phyloP scores from a whole-genome alignment of 495 filamentous ascomycete genomes.

The Hypoxylon crocopeplum region DNA sequence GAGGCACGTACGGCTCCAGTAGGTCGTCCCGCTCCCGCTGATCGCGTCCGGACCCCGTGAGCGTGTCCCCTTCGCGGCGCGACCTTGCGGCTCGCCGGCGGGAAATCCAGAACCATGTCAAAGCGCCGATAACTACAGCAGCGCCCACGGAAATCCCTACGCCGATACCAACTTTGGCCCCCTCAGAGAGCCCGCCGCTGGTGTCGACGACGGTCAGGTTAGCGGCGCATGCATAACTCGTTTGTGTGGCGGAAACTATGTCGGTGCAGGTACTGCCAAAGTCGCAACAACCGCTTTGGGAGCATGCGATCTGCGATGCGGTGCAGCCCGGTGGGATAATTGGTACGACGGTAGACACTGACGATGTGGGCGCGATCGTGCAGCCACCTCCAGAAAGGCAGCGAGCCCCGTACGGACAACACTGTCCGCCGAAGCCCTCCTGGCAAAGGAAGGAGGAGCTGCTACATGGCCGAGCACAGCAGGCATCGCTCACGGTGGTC shows the following conservation, averaged over 20 bases:
- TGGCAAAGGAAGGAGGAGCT: conserved; percentile 53
- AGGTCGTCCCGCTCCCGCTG: not conserved
- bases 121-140: conserved; percentile 44
- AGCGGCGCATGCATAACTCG: conserved; percentile 36
- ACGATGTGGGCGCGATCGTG: conserved; percentile 21
- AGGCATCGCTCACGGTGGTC: conserved; percentile 30
- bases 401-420: conserved; percentile 48
- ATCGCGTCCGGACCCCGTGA: conserved; percentile 3
- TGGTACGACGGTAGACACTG: conserved; percentile 21
- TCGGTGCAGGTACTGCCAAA: conserved; percentile 71
- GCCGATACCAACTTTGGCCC: conserved; percentile 52
- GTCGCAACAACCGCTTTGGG: conserved; percentile 76
- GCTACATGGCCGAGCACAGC: conserved; percentile 48
- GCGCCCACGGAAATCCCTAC: conserved; percentile 50
- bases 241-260: conserved; percentile 56
- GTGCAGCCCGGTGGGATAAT: conserved; percentile 63
- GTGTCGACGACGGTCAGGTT: conserved; percentile 18
- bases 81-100: conserved; percentile 34
- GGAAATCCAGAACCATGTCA: conserved; percentile 47
- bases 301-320: conserved; percentile 74
- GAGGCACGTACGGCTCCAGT: conserved; percentile 3
- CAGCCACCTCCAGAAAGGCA: conserved; percentile 43
- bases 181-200: conserved; percentile 38
- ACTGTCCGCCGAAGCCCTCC: conserved; percentile 47
- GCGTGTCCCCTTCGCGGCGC: conserved; percentile 1